Percentiles rank a stretch among this genome's conserved stretches.
Evolutionary conservation across 257 asterid genomes (phyloP).

Genomic region (Nicotiana paniculata): DNA sequence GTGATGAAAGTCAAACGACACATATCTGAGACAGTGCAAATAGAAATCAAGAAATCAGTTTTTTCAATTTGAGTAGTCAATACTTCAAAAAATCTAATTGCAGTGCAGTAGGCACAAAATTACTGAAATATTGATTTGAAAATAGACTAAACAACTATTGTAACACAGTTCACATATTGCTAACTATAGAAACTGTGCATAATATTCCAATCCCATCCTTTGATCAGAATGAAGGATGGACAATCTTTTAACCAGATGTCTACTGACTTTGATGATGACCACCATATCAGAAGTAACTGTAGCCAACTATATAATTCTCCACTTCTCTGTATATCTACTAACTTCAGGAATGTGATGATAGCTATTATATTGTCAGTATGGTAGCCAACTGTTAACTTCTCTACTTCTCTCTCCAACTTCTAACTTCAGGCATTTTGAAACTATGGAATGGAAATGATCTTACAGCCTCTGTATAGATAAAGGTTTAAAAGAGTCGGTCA

Average conservation of each 20-base stretch:
- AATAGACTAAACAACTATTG: neutral
- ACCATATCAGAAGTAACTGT: neutral
- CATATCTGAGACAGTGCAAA: constrained; percentile 49
- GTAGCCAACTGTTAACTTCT: neutral
- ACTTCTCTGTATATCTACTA: neutral
- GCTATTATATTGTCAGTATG: neutral
- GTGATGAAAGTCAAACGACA: constrained; percentile 90
- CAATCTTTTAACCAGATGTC: neutral
- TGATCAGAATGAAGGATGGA: neutral
- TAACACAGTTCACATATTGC: neutral
- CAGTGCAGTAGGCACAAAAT: neutral
- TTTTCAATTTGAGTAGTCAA: neutral
- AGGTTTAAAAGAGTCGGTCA: constrained; percentile 20
- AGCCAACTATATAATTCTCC: neutral
- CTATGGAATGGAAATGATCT: neutral
- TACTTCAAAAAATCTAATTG: neutral
- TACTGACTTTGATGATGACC: neutral
- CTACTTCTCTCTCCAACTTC: neutral
- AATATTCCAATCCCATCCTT: neutral
- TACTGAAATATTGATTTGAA: neutral
- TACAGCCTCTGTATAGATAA: neutral
- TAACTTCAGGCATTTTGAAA: neutral
- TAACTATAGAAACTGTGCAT: neutral
- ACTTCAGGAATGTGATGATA: neutral
- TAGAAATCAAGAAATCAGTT: constrained; percentile 3